phyloP scores from a whole-genome alignment of 2,329 filamentous ascomycete species.

The Stylonectria norvegica region DNA sequence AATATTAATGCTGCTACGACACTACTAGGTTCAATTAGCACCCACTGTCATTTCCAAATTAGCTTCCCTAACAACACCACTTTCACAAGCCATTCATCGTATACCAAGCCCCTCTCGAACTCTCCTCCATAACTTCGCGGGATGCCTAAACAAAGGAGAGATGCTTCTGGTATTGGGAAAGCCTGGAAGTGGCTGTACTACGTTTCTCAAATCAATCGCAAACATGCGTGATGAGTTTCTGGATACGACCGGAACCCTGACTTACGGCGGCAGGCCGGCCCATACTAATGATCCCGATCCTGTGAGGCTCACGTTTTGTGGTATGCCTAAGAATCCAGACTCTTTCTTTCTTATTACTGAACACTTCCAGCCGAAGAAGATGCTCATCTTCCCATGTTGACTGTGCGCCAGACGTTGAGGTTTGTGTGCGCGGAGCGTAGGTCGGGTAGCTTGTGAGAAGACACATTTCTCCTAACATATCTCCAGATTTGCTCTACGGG shows the following conservation, averaged over 20 bases:
- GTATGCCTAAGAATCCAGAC: no score
- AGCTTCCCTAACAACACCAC: no score
- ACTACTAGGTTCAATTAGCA: no score
- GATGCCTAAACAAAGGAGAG: conserved; percentile 10
- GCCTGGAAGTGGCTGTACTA: conserved; percentile 23
- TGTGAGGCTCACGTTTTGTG: no score
- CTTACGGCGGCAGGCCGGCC: neutral
- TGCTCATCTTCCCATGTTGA: neutral
- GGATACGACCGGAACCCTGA: neutral
- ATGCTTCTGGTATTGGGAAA: conserved; percentile 22
- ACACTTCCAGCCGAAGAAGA: no score
- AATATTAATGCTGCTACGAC: no score
- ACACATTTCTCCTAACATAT: no score
- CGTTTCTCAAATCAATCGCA: conserved; percentile 10
- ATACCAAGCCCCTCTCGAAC: no score
- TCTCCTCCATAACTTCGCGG: neutral
- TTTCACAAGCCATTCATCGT: no score
- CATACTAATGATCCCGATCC: neutral
- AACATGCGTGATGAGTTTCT: neutral
- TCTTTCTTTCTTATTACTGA: no score
- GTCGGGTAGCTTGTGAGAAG: neutral
- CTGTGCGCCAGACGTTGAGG: neutral
- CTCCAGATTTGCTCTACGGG: no score
- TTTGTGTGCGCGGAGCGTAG: neutral
- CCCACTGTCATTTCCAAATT: no score